Conservation (phyloP, 352 stramenopile genomes). For the Globisporangium cylindrosporum region DNA sequence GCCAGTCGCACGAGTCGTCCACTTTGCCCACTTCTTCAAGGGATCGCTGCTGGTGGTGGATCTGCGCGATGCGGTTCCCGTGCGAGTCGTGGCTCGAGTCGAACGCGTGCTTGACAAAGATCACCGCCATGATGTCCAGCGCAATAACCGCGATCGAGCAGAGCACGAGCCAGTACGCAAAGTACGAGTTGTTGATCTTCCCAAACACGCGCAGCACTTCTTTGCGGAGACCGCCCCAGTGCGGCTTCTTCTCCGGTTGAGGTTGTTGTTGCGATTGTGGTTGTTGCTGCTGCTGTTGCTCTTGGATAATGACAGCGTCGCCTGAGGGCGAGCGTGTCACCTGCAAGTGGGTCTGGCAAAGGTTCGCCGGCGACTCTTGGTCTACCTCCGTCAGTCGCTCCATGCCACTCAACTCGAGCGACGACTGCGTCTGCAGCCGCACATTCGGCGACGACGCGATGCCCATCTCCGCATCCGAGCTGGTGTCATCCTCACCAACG, state of each 20-base stretch:
- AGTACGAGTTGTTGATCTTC: constrained; percentile 69
- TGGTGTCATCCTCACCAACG: not conserved
- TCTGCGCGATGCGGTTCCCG: not conserved
- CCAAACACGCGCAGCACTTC: constrained; percentile 24
- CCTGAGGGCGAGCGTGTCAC: constrained; percentile 11
- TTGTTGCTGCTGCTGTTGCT: not conserved
- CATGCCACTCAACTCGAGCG: constrained; percentile 9
- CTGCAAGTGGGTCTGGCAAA: constrained; percentile 10
- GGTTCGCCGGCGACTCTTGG: constrained; percentile 5
- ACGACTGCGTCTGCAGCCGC: constrained; percentile 14
- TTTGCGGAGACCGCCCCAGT: not conserved
- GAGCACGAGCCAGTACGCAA: constrained; percentile 61
- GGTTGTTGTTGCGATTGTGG: not conserved
- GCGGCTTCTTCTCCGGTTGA: not conserved
- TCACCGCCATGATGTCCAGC: constrained; percentile 39
- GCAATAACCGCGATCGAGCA: constrained; percentile 50
- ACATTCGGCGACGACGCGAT: not conserved
- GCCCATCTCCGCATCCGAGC: constrained; percentile 11
- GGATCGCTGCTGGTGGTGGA: not conserved
- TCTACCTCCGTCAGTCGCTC: constrained; percentile 7
- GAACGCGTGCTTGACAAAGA: constrained; percentile 34
- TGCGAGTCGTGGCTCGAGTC: constrained; percentile 18
- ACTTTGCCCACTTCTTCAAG: constrained; percentile 12
- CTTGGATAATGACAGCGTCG: not conserved
- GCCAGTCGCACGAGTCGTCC: constrained; percentile 30